Percentiles rank a stretch among this genome's conserved stretches.
phyloP scores from a whole-genome alignment of 1,284 basidiomycete species.

The Rhodotorula glutinis region DNA sequence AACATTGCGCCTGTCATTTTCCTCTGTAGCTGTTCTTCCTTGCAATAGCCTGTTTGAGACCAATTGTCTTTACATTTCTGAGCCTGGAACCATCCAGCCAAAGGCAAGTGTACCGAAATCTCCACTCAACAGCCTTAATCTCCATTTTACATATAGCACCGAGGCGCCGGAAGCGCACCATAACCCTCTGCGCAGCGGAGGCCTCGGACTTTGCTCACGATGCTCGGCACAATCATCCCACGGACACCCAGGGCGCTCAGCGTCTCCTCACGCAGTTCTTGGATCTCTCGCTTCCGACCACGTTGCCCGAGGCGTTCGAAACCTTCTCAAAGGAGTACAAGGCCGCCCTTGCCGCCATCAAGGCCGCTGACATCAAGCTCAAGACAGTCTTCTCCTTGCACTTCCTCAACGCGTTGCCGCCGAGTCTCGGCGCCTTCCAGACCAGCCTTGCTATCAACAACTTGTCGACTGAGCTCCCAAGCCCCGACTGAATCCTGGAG shows the following conservation, averaged over 20 bases:
- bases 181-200: no score
- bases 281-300: neutral
- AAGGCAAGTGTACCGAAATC: no score
- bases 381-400: conserved; percentile 4
- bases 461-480: neutral
- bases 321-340: neutral
- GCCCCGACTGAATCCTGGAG: conserved; percentile 1
- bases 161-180: no score
- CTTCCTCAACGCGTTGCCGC: neutral
- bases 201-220: no score
- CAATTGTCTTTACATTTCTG: no score
- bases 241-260: conserved; percentile 1
- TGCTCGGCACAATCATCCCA: no score
- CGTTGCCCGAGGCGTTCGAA: conserved; percentile 2
- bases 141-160: no score
- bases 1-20: no score
- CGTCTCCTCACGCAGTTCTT: conserved; percentile 9
- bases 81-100: no score
- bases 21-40: no score
- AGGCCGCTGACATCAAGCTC: neutral
- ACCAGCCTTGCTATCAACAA: neutral
- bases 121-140: no score
- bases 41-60: no score
- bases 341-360: neutral
- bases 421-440: neutral